Conservation (phyloP, 2,329 filamentous ascomycete species). For the Beauveria medogensis region DNA sequence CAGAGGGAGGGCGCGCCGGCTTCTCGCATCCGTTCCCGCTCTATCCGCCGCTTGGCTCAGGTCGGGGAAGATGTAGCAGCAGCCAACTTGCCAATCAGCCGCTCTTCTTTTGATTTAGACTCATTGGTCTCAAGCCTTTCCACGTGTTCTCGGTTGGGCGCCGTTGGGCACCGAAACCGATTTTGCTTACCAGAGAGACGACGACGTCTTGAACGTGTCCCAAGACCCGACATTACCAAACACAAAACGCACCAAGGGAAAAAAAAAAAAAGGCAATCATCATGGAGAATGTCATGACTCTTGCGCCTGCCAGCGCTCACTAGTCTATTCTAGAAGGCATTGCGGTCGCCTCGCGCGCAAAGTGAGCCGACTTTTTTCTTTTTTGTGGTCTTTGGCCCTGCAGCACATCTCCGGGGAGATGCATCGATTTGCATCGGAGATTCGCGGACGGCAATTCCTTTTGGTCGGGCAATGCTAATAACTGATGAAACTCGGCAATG, state of each 20-base stretch:
- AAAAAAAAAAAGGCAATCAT: background rate
- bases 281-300: background rate
- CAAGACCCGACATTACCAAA: too few relatives aligned
- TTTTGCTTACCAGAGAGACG: background rate
- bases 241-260: background rate
- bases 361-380: background rate
- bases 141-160: too few relatives aligned
- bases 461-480: background rate
- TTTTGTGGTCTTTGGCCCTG: background rate
- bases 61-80: too few relatives aligned
- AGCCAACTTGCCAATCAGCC: background rate
- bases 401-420: constrained; percentile 1
- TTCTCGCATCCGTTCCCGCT: background rate
- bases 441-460: background rate
- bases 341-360: background rate
- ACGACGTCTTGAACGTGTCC: background rate
- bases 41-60: background rate
- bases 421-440: background rate
- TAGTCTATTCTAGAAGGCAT: background rate
- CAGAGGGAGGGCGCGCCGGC: background rate
- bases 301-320: background rate
- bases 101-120: background rate
- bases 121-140: background rate
- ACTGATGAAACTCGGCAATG: too few relatives aligned
- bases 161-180: too few relatives aligned